Evolutionary conservation across 495 filamentous ascomycete species (phyloP), one percentile per base, ranked within the genome.

Genomic region (Penicillium lividum): DNA sequence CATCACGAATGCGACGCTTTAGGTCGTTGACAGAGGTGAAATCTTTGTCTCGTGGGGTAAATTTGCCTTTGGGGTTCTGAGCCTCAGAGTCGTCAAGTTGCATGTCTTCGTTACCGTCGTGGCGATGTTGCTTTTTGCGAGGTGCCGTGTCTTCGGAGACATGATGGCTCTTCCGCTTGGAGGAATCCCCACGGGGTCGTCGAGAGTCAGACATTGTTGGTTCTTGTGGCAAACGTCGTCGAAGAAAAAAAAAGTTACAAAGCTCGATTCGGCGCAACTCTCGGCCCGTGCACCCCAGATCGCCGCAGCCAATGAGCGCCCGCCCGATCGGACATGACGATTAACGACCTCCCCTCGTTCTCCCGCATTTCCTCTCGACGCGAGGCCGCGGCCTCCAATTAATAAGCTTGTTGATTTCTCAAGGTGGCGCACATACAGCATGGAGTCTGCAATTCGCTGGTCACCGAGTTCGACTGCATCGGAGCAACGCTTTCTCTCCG

Each of bases 391-490:
- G 57, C 53, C 51, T 58, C 61, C 47, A 25, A 15, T 28, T 55
- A 16, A 31, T 15, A 46, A 29, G 10, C 40, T 60, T 27, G 28
- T 56, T 36, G n/a, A 28, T 30, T 25, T 7, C 18, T 54, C 30
- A 33, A 56, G n/a, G 22, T 36, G 31, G 25, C 40, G 25, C 13
- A 16, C 48, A 60, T 51, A 40, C 60, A 54, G 31, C 43, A 88
- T 88, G 86, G 86, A 88, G 69, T 83, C 81, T 27, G 86, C 85
- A 15, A 87, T 97, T 66, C 86, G 92, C 62, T 98, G 92, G 92
- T 97, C 94, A 25, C 88, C 92, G 42, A 90, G 87, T 62, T 86
- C 91, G 16, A 83, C 69, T 68, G 82, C 77, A 66, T 79, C 77
- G 34, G 78, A 79, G 36, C 84, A 86, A 62, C 83, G 82, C 15